phyloP scores from a whole-genome alignment of 352 stramenopile species.

The Aphanomyces cochlioides region DNA sequence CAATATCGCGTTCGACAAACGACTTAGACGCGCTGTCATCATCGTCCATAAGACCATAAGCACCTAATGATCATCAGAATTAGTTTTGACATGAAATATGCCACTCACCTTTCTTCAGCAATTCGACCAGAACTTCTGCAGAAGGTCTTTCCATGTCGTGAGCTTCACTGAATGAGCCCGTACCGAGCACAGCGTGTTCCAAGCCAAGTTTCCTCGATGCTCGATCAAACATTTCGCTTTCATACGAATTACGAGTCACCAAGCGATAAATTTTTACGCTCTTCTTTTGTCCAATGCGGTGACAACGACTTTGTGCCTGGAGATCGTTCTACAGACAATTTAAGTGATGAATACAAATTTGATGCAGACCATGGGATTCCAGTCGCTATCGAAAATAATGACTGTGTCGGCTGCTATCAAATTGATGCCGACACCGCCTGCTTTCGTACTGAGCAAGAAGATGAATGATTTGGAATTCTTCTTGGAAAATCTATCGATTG shows the following conservation, averaged over 20 bases:
- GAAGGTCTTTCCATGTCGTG: constrained; percentile 81
- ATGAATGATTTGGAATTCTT: constrained; percentile 96
- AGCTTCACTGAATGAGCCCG: constrained; percentile 87
- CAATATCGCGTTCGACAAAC: constrained; percentile 96
- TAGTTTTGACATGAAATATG: not conserved
- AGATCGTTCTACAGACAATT: constrained; percentile 56
- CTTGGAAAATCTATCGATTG: constrained; percentile 96
- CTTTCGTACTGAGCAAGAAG: constrained; percentile 97
- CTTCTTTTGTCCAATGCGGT: constrained; percentile 99
- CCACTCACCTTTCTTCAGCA: constrained; percentile 88
- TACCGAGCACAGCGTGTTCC: constrained; percentile 97
- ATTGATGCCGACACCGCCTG: constrained; percentile 98
- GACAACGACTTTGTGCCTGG: constrained; percentile 87
- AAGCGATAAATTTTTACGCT: constrained; percentile 97
- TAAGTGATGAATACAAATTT: not conserved
- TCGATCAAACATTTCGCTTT: constrained; percentile 99
- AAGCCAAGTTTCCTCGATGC: constrained; percentile 97
- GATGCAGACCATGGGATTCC: constrained; percentile 96
- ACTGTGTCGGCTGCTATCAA: constrained; percentile 98
- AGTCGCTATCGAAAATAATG: constrained; percentile 99
- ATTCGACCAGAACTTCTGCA: constrained; percentile 93
- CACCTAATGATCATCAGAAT: constrained; percentile 38
- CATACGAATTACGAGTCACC: constrained; percentile 98
- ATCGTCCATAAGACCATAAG: constrained; percentile 98
- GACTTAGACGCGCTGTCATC: constrained; percentile 92